Base-by-base conservation (phyloP, 1,284 basidiomycete genomes). In the Leccinum solheimii region DNA sequence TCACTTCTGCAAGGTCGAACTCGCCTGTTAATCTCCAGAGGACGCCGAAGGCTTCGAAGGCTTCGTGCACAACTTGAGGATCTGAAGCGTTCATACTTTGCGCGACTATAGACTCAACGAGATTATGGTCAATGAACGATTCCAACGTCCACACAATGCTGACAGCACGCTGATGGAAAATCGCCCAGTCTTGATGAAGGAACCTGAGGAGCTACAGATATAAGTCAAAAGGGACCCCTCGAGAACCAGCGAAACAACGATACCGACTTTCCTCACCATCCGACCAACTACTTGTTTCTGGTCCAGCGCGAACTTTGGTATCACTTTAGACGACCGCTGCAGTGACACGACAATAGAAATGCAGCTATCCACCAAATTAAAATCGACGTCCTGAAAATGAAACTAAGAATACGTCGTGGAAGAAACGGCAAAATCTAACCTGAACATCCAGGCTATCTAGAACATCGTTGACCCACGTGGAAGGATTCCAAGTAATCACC, bases 11-110 rank as follows among this genome's bases (percentile, higher is more conserved):
- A 56, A 56, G 27, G 43, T n/a, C 51, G 16, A 60, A 69, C 81
- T 69, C 64, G 91, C 95, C 93, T 56, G 90, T 91, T 62, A 95
- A 77, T 61, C 94, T 84, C 97, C 97, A 99, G 6, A 98, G 79
- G 1, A 94, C 87, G 1, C 97, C 95, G 73, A 99, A 97, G 0
- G 91, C 92, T 66, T 95, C 90, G 72, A 91, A 92, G 0, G 89
- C 85, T 32, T 86, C 84, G 56, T 83, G 79, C 11, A 82, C 76
- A 58, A 81, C 79, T n/a, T 68, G 68, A 19, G 78, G 76, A 52
- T 85, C 79, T 0, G 80, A 72, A 9, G 85, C 82, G 11, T 82
- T 82, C 75, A 95, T 82, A n/a, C 80, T 83, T 61, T 87, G 84
- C 1, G 92, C 84, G 49, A 95, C 76, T 55, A 92, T 87, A 2